Conservation (phyloP, 192 early-diverging fungal species). For the Coemansia biformis region DNA sequence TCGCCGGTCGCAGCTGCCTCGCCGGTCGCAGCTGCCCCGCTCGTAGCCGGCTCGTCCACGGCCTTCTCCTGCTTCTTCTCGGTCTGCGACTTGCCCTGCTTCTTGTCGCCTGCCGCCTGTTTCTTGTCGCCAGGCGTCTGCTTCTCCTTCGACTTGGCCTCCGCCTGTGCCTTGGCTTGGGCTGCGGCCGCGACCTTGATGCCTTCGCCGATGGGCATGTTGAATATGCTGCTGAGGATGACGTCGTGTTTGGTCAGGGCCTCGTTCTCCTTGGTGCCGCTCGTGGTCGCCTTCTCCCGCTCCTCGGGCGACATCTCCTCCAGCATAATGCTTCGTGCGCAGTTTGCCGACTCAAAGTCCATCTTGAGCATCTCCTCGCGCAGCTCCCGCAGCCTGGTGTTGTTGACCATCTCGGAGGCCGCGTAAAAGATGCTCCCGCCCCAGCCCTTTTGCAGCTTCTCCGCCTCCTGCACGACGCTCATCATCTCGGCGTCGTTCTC, state of each 20-base stretch:
- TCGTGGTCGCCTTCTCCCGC: conserved; percentile 50
- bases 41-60: no score
- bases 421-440: conserved; percentile 77
- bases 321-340: conserved; percentile 27
- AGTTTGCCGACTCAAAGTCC: conserved; percentile 42
- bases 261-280: conserved; percentile 52
- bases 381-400: conserved; percentile 54
- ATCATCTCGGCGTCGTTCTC: conserved; percentile 74
- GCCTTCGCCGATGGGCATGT: conserved; percentile 47
- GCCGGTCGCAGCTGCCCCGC: no score
- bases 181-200: conserved; percentile 40
- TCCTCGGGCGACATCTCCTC: conserved; percentile 46
- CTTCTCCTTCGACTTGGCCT: conserved; percentile 11
- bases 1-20: no score
- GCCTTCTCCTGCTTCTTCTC: no score
- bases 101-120: not conserved
- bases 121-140: no score
- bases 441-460: conserved; percentile 75
- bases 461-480: conserved; percentile 76
- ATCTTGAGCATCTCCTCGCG: conserved; percentile 45
- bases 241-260: conserved; percentile 39
- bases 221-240: conserved; percentile 44
- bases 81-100: no score
- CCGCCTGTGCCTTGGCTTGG: conserved; percentile 37
- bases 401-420: conserved; percentile 71